A percentile compares a stretch with the other conserved stretches of the same genome.
These are phyloP conservation scores for Senecio squalidus DNA, from an alignment of 140 eudicot genomes.

Conservation along the genomic window DNA sequence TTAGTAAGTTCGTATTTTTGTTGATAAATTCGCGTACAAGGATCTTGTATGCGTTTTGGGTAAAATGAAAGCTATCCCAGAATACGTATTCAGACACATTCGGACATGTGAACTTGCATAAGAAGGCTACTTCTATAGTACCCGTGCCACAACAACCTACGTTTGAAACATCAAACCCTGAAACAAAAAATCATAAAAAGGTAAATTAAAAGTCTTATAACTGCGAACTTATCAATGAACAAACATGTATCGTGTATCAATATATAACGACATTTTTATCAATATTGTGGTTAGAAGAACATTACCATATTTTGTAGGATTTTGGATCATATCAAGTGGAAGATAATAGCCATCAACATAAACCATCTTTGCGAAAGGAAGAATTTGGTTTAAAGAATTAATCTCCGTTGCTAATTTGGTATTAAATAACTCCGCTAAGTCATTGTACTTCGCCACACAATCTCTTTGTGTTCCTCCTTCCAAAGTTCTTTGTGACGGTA, in stretches of 20 bases:
- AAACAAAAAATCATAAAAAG: background rate
- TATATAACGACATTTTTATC: background rate
- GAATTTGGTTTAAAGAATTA: constrained; percentile 21
- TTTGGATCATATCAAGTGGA: constrained; percentile 45
- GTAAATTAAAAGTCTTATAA: background rate
- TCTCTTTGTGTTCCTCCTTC: constrained; percentile 54
- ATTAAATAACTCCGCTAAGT: constrained; percentile 46
- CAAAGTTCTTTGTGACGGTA: constrained; percentile 75
- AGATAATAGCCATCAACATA: constrained; percentile 50
- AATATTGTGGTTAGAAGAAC: background rate
- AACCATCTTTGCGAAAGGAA: constrained; percentile 36
- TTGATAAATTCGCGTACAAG: constrained; percentile 33
- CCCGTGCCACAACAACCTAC: constrained; percentile 94
- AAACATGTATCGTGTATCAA: no score
- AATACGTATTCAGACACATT: constrained; percentile 57
- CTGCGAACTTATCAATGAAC: background rate
- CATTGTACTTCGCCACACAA: constrained; percentile 42
- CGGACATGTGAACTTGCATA: constrained; percentile 72
- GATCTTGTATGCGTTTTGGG: constrained; percentile 58
- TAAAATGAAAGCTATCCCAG: constrained; percentile 92
- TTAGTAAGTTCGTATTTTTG: constrained; percentile 23
- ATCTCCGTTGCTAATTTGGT: constrained; percentile 39
- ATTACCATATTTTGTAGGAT: constrained; percentile 70
- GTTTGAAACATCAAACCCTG: constrained; percentile 60
- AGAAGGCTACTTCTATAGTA: constrained; percentile 61